These are phyloP conservation scores for Lodderomyces margitis DNA, from an alignment of 1,139 yeast genomes.

Conservation along the genomic window DNA sequence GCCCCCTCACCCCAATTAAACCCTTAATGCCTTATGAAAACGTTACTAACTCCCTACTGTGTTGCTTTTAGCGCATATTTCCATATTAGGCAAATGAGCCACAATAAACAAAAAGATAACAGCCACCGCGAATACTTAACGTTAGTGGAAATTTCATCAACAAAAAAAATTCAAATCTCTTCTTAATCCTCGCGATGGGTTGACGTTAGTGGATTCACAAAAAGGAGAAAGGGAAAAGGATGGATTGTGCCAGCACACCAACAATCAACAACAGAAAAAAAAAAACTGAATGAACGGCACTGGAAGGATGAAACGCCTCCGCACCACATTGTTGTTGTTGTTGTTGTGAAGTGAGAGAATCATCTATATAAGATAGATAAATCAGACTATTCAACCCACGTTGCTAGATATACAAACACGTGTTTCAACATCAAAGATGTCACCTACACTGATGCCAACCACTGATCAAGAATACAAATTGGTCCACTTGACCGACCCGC, in stretches of 20 bases:
- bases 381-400: too few relatives aligned
- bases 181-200: slow-evolving; percentile 1
- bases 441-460: background rate
- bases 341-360: background rate
- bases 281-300: slow-evolving; percentile 1
- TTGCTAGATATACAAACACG: too few relatives aligned
- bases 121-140: slow-evolving; percentile 1
- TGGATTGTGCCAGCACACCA: too few relatives aligned
- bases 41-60: background rate
- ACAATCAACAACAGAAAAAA: background rate
- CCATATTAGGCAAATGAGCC: background rate
- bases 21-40: background rate
- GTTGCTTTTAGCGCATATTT: background rate
- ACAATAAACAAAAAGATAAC: too few relatives aligned
- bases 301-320: background rate
- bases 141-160: background rate
- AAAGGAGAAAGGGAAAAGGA: too few relatives aligned
- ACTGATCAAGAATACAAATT: slow-evolving; percentile 14
- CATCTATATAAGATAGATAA: too few relatives aligned
- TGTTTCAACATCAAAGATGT: background rate
- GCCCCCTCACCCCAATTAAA: background rate
- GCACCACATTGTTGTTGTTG: too few relatives aligned
- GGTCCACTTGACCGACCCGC: slow-evolving; percentile 31
- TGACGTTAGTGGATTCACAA: slow-evolving; percentile 2
- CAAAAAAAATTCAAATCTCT: background rate